Evolutionary conservation across 2,329 filamentous ascomycete genomes (phyloP), one percentile per base, ranked within the genome.

Genomic region (Aspergillus chevalieri): DNA sequence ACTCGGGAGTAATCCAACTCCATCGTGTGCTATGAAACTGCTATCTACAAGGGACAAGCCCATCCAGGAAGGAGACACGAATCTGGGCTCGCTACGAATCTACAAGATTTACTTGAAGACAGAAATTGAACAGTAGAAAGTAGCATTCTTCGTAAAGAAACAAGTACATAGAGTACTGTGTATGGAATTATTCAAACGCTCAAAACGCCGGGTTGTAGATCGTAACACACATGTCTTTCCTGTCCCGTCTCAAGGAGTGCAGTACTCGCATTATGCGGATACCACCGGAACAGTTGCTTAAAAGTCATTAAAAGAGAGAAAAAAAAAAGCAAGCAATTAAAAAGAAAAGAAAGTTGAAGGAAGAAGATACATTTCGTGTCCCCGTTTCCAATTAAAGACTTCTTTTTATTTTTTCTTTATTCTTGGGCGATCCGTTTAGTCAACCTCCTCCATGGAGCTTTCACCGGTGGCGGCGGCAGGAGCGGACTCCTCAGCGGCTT

Each of bases 371-470:
- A 50, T 54, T 53, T 52, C 12, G 12, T 42, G 34, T 36, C 15
- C 34, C 22, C 49, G 44, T 58, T 55, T 47, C 50, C 46, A 47
- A 50, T 44, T 43, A 24, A 43, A 43, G 14, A 10, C 30, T 10
- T 44, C 17, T 26, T 24, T 33, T 17, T 44, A 14, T 7, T 43
- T 26, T 43, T 26, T 44, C 26, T 9, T 26, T 26, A 22, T 21
- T 43, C 36, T 41, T 38, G n/a, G 30, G 17, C n/a, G 8, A 45
- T 10, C 36, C 47, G 56, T 76, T 66, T 95, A 98, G 83, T 98
- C 93, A 72, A 98, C 93, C 84, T 98, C 93, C 85, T 98, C 93
- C 93, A 98, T 98, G 73, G 91, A 86, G 78, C 87, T 94, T 84
- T 95, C 90, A 64, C 85, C 86, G 58, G 86, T 77, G 51, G 79